Base-by-base conservation (phyloP, 1,284 basidiomycete genomes). In the Porogramme epimiltina region DNA sequence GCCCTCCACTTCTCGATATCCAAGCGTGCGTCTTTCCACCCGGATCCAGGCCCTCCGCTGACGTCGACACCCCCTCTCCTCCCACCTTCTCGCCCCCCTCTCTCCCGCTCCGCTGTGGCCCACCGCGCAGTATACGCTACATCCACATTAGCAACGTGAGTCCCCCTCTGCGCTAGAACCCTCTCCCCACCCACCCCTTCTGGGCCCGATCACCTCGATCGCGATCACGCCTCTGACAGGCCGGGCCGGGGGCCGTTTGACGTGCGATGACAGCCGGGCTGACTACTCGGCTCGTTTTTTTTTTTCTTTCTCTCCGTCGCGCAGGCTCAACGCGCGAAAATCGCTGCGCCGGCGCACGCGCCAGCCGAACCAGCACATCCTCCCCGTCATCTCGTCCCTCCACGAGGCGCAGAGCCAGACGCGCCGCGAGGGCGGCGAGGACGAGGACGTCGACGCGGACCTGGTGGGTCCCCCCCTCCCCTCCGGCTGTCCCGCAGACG, bases 1-100 rank as follows among this genome's bases (percentile, higher is more conserved):
- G 79, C 75, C 5, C 65, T 80, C 16, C 77, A 81, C 56, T 80
- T 80, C 55, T 68, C 75, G 20, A 78, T 80, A 50, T 71, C 72
- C 54, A 81, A 80, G 60, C 57, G 78, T 80, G 46, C 45, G 69
- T 49, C 34, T 11, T 15, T 37, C n/a, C 42, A n/a, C n/a, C 43
- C n/a, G n/a, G n/a, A n/a, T 26, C 48, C 10, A 4, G 11, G 13
- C n/a, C 2, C 37, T 25, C 20, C 18, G 15, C 19, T 9, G 3
- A 8, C 23, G 16, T 18, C 23, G 34, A 26, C 23, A 23, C 24
- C 20, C 40, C 16, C 5, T 13, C 34, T 6, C 34, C 13, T 9
- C 34, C n/a, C 13, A 6, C 16, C 16, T 16, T 37, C 28, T 31
- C 28, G 15, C 28, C 15, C 8, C 8, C 28, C 9, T 31, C 20